Evolutionary conservation across 108 stramenopile genomes (phyloP).

Genomic region (Schizochytrium sp.): DNA sequence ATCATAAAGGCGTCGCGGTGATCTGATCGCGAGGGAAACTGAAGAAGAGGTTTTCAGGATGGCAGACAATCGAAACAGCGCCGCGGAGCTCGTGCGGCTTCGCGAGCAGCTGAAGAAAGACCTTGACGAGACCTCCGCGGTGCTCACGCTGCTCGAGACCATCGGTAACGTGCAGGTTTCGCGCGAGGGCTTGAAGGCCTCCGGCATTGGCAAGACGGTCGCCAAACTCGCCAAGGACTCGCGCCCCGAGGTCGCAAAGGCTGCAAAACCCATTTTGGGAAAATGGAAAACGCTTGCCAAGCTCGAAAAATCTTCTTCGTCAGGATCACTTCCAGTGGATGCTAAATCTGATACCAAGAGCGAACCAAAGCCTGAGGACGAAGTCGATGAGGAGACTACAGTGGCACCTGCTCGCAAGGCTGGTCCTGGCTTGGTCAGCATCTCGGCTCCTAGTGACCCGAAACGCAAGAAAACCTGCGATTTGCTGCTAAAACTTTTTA

Average conservation of each 20-base stretch:
- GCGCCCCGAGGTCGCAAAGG: neutral
- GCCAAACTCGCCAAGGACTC: constrained; percentile 16
- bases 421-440: neutral
- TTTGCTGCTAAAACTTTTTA: neutral
- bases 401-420: neutral
- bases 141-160: constrained; percentile 14
- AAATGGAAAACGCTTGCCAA: constrained; percentile 52
- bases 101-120: neutral
- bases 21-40: too few relatives aligned
- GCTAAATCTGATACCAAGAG: neutral
- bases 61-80: neutral
- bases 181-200: constrained; percentile 9
- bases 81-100: constrained; percentile 3
- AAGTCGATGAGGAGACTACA: neutral
- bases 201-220: constrained; percentile 57
- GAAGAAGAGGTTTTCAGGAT: neutral
- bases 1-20: too few relatives aligned
- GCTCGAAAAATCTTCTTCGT: neutral
- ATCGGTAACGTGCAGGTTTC: neutral
- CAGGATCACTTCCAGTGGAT: neutral
- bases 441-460: constrained; percentile 17
- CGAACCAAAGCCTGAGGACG: neutral
- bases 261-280: constrained; percentile 36
- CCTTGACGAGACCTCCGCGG: neutral
- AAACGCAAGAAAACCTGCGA: constrained; percentile 18